Base-by-base conservation (phyloP, 805 yeast genomes). In the Wickerhamomyces bisporus region DNA sequence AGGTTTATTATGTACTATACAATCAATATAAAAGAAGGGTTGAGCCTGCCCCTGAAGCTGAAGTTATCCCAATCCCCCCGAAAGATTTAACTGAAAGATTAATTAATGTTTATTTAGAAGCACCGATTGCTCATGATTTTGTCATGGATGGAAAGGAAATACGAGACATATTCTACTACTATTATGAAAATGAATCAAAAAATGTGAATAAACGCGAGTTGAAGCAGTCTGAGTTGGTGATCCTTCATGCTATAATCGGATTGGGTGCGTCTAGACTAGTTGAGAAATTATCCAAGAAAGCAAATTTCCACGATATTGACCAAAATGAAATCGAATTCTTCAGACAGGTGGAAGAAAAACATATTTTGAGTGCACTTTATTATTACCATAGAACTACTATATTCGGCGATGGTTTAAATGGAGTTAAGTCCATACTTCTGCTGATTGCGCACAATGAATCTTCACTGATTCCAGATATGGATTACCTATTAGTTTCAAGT, bases 371-470 rank as follows among this genome's bases (percentile, higher is more conserved):
- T 42, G 55, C 77, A 1, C 51, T 76, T 24, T 71, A 57, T 48
- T 78, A 70, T 47, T 78, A 68, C 44, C 75, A 74, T 44, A 61
- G 72, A 40, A 49, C 74, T 6, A 57, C 70, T 4, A 58, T 71
- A 2, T 53, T 67, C 24, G 68, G 73, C 41, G 78, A 72, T 40
- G 80, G 78, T 6, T 32, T 71, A 1, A 56, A 54, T 23, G 66
- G 77, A 7, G 57, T 76, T 15, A 73, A 66, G 45, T 80, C 73
- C 0, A 58, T 75, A 10, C 43, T 80, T 13, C 47, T 78, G 20
- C 52, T 80, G 30, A 54, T 70, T 43, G 47, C 48, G 10, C 56
- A 60, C 25, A 43, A 61, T 15, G 66, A 61, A 31, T 49, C 52
- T 12, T 53, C 55, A 20, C 39, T 50, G 33, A 66, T 69, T 31